Conservation (phyloP, 2,329 filamentous ascomycete species). For the Colletotrichum horii region DNA sequence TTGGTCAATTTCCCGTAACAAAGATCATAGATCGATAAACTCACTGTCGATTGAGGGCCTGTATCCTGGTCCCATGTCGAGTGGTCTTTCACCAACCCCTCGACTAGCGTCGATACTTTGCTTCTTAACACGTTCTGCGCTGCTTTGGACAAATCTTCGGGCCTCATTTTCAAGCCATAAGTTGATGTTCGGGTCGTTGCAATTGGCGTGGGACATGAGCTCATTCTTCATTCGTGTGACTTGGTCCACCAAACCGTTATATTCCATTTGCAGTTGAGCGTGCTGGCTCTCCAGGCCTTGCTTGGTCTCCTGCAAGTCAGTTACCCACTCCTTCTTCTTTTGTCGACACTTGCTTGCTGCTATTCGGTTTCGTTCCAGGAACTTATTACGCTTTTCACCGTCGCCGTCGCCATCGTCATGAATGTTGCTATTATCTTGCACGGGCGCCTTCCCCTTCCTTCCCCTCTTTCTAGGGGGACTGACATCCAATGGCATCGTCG, state of each 20-base stretch:
- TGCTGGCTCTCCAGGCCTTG: conserved; percentile 49
- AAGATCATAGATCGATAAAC: background rate
- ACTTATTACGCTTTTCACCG: conserved; percentile 54
- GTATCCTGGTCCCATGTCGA: background rate
- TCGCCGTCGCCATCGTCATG: conserved; percentile 29
- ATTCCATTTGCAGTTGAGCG: conserved; percentile 46
- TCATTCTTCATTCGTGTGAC: conserved; percentile 52
- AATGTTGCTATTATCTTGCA: conserved; percentile 9
- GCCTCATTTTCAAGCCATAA: conserved; percentile 60
- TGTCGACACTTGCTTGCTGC: conserved; percentile 78
- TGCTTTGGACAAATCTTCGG: conserved; percentile 47
- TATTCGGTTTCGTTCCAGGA: conserved; percentile 73
- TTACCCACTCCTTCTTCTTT: conserved; percentile 64
- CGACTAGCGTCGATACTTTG: conserved; percentile 7
- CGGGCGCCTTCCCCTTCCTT: conserved; percentile 26
- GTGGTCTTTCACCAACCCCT: background rate
- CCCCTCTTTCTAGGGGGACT: conserved; percentile 29
- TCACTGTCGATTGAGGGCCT: conserved; percentile 19
- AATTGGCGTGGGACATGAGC: conserved; percentile 57
- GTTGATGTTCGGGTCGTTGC: conserved; percentile 58
- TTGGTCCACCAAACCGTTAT: conserved; percentile 46
- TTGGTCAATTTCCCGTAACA: background rate
- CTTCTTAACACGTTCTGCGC: conserved; percentile 28
- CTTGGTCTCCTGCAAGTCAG: conserved; percentile 53
- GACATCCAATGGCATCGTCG: conserved; percentile 21